A percentile compares a stretch with the other conserved stretches of the same genome.
Evolutionary conservation across 345 rosid genomes (phyloP).

Genomic region (Isatis tinctoria): DNA sequence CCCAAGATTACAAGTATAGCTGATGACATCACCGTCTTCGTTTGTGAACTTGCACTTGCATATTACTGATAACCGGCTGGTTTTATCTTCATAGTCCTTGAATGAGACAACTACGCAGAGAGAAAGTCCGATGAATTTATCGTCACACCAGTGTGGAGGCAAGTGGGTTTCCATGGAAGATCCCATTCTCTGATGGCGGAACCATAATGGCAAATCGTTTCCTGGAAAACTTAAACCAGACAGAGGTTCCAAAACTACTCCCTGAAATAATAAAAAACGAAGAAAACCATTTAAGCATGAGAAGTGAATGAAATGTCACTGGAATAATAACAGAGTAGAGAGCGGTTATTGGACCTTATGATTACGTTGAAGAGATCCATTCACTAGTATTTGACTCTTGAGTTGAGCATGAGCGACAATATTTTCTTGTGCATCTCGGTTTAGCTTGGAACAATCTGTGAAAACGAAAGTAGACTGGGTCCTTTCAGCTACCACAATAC

Average conservation of each 20-base stretch:
- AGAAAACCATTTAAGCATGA: background rate
- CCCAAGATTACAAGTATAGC: slow-evolving; percentile 18
- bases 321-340: background rate
- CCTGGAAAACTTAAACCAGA: slow-evolving; percentile 23
- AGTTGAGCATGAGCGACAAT: slow-evolving; percentile 29
- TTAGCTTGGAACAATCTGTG: slow-evolving; percentile 28
- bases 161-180: slow-evolving; percentile 23
- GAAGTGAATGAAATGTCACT: background rate
- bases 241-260: slow-evolving; percentile 14
- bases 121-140: slow-evolving; percentile 14
- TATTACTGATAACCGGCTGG: background rate
- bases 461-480: slow-evolving; percentile 17
- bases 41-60: slow-evolving; percentile 26
- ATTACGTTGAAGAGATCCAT: slow-evolving; percentile 11
- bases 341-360: slow-evolving; percentile 21
- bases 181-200: slow-evolving; percentile 31
- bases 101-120: slow-evolving; percentile 12
- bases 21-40: slow-evolving; percentile 1
- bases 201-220: slow-evolving; percentile 28
- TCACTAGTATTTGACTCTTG: slow-evolving; percentile 27
- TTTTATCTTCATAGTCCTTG: slow-evolving; percentile 14
- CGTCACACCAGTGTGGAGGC: slow-evolving; percentile 27
- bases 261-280: slow-evolving; percentile 9
- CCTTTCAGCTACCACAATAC: slow-evolving; percentile 15
- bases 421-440: slow-evolving; percentile 18